Base-by-base conservation (phyloP, 768 basidiomycete genomes). In the Tricholoma bakamatsutake region DNA sequence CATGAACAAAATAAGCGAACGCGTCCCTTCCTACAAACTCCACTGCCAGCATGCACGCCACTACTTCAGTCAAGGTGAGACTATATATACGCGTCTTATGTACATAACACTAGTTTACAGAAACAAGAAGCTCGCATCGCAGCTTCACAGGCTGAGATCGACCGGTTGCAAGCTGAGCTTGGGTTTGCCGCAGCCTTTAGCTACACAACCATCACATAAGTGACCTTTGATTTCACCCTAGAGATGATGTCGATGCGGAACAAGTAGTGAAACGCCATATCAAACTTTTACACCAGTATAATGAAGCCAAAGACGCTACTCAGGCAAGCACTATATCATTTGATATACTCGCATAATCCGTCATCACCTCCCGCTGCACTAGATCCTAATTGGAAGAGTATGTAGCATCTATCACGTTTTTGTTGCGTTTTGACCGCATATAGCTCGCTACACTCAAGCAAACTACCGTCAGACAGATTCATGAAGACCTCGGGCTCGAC, bases 361-460 rank as follows among this genome's bases (percentile, higher is more conserved):
- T 24, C 21, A 27, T 21, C 5, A 18, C 5, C 49, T 28, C 13
- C 46, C 27, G 10, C 11, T 11, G 35, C 10, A 12, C 46, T 57
- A 92, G 90, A 84, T 89, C 45, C 72, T 93, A 50, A 89, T 92
- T 52, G 90, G 90, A 59, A 85, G 82, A 69, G 88, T 88, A 65
- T 50, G 74, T 62, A 42, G 3, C 30, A 57, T 45, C 33, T 2
- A 10, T 18, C 28, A 17, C n/a, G 61, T 21, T 24, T 30, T 30
- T n/a, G n/a, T 33, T 33, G 7, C 45, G 2, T 7, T 40, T 54
- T 56, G 54, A 55, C 59, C 17, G 27, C 37, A 49, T 40, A 31
- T 64, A 92, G 91, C 80, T 93, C n/a, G 90, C 91, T 3, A 67
- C 78, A 4, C 71, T 85, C 57, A 83, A 80, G 56, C 80, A 84